These are phyloP conservation scores for Zostera marina DNA, from an alignment of 116 monocot genomes.

Conservation along the genomic window DNA sequence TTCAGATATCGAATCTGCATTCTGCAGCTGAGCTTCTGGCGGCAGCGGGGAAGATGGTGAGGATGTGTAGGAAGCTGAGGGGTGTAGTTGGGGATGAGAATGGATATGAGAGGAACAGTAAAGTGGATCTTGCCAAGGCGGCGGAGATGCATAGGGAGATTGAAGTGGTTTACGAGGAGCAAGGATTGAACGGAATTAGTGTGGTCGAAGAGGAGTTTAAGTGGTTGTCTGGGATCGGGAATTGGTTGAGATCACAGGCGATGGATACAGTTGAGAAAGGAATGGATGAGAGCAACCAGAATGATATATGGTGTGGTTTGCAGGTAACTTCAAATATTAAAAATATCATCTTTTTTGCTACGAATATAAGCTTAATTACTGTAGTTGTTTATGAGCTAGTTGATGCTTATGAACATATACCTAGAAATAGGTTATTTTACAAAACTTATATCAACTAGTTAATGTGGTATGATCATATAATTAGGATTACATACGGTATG, in stretches of 20 bases:
- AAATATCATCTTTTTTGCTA: neutral
- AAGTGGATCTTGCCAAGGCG: constrained; percentile 66
- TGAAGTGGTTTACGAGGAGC: constrained; percentile 54
- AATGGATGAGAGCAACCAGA: constrained; percentile 83
- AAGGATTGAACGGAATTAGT: constrained; percentile 48
- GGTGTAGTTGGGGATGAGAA: constrained; percentile 13
- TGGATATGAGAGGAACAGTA: neutral
- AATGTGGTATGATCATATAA: neutral
- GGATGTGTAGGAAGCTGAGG: constrained; percentile 35
- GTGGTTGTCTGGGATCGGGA: constrained; percentile 50
- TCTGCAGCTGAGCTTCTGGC: constrained; percentile 56
- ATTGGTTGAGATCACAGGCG: constrained; percentile 53
- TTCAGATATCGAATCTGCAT: constrained; percentile 65
- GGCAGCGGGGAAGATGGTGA: constrained; percentile 39
- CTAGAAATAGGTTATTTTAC: neutral
- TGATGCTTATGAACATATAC: too few relatives aligned
- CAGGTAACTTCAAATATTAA: constrained; percentile 4
- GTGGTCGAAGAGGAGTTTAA: constrained; percentile 76
- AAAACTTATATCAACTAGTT: neutral
- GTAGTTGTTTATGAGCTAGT: too few relatives aligned
- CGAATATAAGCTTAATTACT: too few relatives aligned
- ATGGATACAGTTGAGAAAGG: constrained; percentile 68
- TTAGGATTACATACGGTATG: constrained; percentile 6
- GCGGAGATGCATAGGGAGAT: constrained; percentile 87
- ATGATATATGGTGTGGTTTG: constrained; percentile 88